Evolutionary conservation across 2,329 filamentous ascomycete species (phyloP), one percentile per base, ranked within the genome.

Genomic region (Aspergillus ruber): DNA sequence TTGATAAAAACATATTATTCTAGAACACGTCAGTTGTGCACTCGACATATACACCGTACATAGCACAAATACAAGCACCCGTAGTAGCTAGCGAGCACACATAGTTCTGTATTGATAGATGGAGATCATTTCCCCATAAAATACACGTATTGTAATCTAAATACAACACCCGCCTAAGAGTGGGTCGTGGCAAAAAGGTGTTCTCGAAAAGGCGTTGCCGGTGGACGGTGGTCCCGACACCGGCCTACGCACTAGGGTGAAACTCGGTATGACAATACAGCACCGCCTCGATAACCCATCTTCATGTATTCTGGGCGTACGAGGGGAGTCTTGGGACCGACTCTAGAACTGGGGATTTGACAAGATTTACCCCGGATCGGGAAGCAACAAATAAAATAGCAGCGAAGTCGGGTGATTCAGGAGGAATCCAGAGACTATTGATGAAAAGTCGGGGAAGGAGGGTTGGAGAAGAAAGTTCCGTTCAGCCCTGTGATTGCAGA

Each of bases 321-420:
- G 25, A n/a, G n/a, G n/a, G 20, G 38, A 44, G 35, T 32, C 20
- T 42, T 18, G 39, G 13, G 10, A 29, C 25, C 9, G 25, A 29
- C 4, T 29, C 10, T 29, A 29, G 25, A 29, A 29, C 10, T 29
- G 43, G 27, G 25, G 25, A 29, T 29, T 29, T 23, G 21, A 35
- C 42, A 18, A 32, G 18, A 38, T n/a, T 33, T 29, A n/a, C 33
- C 33, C 33, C 33, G 33, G 33, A 17, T 35, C 7, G n/a, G 33
- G 6, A 8, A 21, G 33, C 39, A 51, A 50, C 56, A 58, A 61
- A 62, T 62, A 46, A 54, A 41, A 50, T 45, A 48, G 41, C 41
- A 52, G 48, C 45, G 43, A 52, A 52, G 40, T 64, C 63, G 63
- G 63, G 56, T 57, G 52, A 54, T 60, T 64, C 60, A 66, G 63